Evolutionary conservation across 305 asterid genomes (phyloP).

Genomic region (Fraxinus sp.): DNA sequence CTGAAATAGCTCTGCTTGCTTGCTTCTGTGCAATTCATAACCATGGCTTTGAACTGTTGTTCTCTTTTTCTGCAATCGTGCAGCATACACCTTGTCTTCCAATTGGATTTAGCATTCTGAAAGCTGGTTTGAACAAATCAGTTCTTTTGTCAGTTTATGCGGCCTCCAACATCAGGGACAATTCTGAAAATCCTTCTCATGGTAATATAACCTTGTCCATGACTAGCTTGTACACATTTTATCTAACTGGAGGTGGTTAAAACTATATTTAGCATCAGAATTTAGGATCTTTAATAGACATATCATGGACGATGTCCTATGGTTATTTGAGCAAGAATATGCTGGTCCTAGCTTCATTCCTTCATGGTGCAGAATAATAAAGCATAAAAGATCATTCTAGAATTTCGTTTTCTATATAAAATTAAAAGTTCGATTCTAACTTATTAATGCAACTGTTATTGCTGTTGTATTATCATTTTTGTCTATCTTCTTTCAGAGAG

Average conservation of each 20-base stretch:
- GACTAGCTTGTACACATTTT: conserved; percentile 25
- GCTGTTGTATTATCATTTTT: conserved; percentile 23
- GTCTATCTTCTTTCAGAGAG: conserved; percentile 64
- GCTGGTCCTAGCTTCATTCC: conserved; percentile 18
- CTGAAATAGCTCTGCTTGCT: conserved; percentile 82
- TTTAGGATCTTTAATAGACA: conserved; percentile 13
- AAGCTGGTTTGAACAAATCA: conserved; percentile 96
- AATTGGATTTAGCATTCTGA: conserved; percentile 90
- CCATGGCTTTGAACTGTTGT: conserved; percentile 87
- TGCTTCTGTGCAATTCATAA: conserved; percentile 94
- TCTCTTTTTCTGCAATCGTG: conserved; percentile 89
- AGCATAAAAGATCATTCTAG: conserved; percentile 10
- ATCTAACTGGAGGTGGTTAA: conserved; percentile 22
- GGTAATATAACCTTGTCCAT: conserved; percentile 50
- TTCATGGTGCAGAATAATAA: neutral
- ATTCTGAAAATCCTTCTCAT: conserved; percentile 56
- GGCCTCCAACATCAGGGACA: conserved; percentile 63
- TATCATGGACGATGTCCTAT: neutral
- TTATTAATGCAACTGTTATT: neutral
- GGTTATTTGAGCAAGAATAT: conserved; percentile 11
- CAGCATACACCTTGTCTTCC: conserved; percentile 89
- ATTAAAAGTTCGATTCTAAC: neutral
- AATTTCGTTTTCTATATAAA: neutral
- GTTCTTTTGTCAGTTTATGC: conserved; percentile 96
- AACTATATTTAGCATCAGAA: conserved; percentile 21